A percentile compares a stretch with the other conserved stretches of the same genome.
These are phyloP conservation scores for Aphanomyces cochlioides DNA, from an alignment of 352 stramenopile genomes.

Conservation along the genomic window DNA sequence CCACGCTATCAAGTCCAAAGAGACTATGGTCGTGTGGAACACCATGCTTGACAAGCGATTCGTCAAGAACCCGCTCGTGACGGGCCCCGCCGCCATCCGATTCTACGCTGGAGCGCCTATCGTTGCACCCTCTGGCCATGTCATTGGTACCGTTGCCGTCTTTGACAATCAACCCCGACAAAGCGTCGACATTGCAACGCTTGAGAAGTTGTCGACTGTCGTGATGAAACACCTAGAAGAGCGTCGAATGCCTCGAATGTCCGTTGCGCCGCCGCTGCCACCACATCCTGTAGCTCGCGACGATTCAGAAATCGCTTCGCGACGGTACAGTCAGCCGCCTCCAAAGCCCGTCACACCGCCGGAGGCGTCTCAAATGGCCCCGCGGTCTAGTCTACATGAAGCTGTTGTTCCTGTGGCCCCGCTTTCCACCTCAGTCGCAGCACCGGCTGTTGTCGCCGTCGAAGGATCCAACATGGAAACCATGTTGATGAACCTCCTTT, in stretches of 20 bases:
- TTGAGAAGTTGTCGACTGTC: slow-evolving; percentile 82
- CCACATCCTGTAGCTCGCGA: too few relatives aligned
- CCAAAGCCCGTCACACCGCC: too few relatives aligned
- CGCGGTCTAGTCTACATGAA: too few relatives aligned
- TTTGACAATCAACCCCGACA: slow-evolving; percentile 81
- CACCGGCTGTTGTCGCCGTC: slow-evolving; percentile 50
- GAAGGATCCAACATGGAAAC: slow-evolving; percentile 78
- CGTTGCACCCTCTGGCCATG: slow-evolving; percentile 68
- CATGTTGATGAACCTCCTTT: slow-evolving; percentile 86
- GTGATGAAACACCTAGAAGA: slow-evolving; percentile 87
- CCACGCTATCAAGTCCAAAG: slow-evolving; percentile 81
- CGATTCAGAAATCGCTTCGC: too few relatives aligned
- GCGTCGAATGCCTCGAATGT: slow-evolving; percentile 57
- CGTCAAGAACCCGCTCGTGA: slow-evolving; percentile 79
- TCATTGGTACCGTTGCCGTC: slow-evolving; percentile 80
- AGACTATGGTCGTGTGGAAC: slow-evolving; percentile 85
- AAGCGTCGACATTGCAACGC: slow-evolving; percentile 77
- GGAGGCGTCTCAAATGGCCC: too few relatives aligned
- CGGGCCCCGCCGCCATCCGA: slow-evolving; percentile 73
- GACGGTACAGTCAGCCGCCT: too few relatives aligned
- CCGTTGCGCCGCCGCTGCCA: slow-evolving; percentile 44
- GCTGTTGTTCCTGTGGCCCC: background rate
- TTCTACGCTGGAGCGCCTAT: slow-evolving; percentile 82
- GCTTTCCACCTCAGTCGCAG: slow-evolving; percentile 31
- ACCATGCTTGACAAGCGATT: slow-evolving; percentile 81